Evolutionary conservation across 768 basidiomycete genomes (phyloP).

Genomic region (Galerina sulciceps): DNA sequence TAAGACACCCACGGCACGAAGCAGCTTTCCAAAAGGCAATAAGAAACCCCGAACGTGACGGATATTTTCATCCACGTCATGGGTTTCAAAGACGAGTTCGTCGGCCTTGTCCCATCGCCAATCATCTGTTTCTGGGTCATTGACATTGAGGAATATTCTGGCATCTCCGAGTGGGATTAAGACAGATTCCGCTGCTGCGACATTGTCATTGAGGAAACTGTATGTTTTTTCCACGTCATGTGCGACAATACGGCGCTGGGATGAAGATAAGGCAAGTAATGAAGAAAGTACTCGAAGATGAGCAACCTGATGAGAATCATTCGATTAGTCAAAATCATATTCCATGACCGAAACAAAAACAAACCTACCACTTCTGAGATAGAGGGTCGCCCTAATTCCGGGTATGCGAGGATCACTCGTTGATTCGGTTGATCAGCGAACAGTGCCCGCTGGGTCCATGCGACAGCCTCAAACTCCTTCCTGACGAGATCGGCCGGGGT

Average conservation of each 20-base stretch:
- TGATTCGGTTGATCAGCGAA: slow-evolving; percentile 32
- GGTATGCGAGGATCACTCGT: slow-evolving; percentile 36
- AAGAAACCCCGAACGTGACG: slow-evolving; percentile 39
- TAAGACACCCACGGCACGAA: slow-evolving; percentile 36
- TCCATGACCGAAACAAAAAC: background rate
- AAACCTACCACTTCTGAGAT: slow-evolving; percentile 47
- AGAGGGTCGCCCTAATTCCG: slow-evolving; percentile 42
- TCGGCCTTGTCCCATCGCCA: slow-evolving; percentile 46
- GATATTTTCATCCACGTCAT: slow-evolving; percentile 28
- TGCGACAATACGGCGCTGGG: slow-evolving; percentile 31
- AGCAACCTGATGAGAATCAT: slow-evolving; percentile 33
- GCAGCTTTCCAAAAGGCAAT: slow-evolving; percentile 31
- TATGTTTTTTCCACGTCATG: slow-evolving; percentile 47
- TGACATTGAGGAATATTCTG: slow-evolving; percentile 50
- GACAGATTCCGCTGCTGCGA: slow-evolving; percentile 11
- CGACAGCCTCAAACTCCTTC: slow-evolving; percentile 40
- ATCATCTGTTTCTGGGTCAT: slow-evolving; percentile 34
- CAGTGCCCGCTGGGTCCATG: slow-evolving; percentile 54
- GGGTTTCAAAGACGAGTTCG: slow-evolving; percentile 41
- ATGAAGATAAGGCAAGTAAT: slow-evolving; percentile 20
- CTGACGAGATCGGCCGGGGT: slow-evolving; percentile 42
- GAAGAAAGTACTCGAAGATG: slow-evolving; percentile 42
- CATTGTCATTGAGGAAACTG: slow-evolving; percentile 39
- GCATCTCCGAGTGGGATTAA: slow-evolving; percentile 25
- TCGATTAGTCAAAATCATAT: background rate